Evolutionary conservation across 2,329 filamentous ascomycete genomes (phyloP).

Genomic region (Pestalotiopsis sp.): DNA sequence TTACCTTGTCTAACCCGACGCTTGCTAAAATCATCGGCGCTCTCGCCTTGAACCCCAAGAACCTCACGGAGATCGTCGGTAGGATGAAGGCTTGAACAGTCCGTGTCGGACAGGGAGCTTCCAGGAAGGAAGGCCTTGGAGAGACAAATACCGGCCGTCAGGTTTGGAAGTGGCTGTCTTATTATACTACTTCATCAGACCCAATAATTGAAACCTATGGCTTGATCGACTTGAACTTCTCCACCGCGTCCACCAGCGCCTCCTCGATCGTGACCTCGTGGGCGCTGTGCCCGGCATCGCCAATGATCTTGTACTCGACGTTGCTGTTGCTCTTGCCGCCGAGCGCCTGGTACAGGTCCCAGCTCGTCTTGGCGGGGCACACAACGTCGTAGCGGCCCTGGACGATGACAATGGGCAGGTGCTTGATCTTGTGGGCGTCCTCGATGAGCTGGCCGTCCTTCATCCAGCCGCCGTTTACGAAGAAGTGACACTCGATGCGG

Average conservation of each 20-base stretch:
- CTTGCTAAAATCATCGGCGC: slow-evolving; percentile 63
- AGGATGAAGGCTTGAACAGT: slow-evolving; percentile 69
- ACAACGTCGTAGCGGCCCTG: slow-evolving; percentile 50
- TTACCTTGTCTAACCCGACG: slow-evolving; percentile 60
- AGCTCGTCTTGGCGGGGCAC: slow-evolving; percentile 44
- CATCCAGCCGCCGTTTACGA: slow-evolving; percentile 42
- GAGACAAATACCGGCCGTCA: slow-evolving; percentile 20
- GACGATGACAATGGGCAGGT: slow-evolving; percentile 37
- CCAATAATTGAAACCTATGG: not conserved
- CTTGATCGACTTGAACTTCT: slow-evolving; percentile 29
- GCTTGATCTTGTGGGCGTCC: slow-evolving; percentile 29
- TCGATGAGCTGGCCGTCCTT: slow-evolving; percentile 40
- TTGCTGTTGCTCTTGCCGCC: slow-evolving; percentile 27
- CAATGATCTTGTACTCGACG: slow-evolving; percentile 28
- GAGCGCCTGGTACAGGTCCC: slow-evolving; percentile 43
- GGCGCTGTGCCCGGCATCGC: slow-evolving; percentile 28
- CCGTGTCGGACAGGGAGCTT: slow-evolving; percentile 59
- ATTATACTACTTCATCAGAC: not conserved
- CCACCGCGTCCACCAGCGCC: slow-evolving; percentile 28
- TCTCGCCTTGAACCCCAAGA: slow-evolving; percentile 56
- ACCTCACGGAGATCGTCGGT: slow-evolving; percentile 59
- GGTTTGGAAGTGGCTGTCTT: too few species aligned
- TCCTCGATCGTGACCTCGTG: slow-evolving; percentile 27
- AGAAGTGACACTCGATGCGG: slow-evolving; percentile 45
- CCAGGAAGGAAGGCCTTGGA: slow-evolving; percentile 58